Evolutionary conservation across 352 stramenopile species (phyloP).

Genomic region (Globisporangium viniferum): DNA sequence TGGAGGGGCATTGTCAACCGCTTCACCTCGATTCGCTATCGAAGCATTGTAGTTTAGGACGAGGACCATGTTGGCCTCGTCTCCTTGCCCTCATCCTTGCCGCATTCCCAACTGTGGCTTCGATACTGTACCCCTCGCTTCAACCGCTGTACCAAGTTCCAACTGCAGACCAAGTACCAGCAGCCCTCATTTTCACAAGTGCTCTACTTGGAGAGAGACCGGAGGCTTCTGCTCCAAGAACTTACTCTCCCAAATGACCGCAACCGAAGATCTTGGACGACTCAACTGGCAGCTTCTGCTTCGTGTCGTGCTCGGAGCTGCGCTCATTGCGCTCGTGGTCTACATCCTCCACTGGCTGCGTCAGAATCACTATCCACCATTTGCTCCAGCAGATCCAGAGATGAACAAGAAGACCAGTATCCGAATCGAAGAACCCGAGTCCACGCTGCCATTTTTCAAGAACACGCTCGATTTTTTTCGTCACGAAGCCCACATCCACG

Average conservation of each 20-base stretch:
- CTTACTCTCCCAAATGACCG: background rate
- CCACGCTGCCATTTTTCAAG: constrained; percentile 4
- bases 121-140: background rate
- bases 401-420: background rate
- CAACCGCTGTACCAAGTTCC: background rate
- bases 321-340: background rate
- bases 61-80: background rate
- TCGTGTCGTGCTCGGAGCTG: background rate
- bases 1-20: constrained; percentile 21
- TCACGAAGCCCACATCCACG: background rate
- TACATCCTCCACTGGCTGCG: background rate
- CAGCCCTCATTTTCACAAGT: background rate
- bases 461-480: constrained; percentile 7
- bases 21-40: background rate
- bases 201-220: background rate
- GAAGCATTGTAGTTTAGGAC: background rate
- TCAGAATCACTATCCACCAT: background rate
- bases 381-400: background rate
- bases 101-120: background rate
- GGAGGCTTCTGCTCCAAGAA: background rate
- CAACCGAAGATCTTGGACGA: background rate
- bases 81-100: too few species aligned
- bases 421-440: constrained; percentile 1
- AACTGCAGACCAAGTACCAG: background rate
- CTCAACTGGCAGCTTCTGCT: background rate